Evolutionary conservation across 2,329 filamentous ascomycete genomes (phyloP), one percentile per base, ranked within the genome.

Genomic region (Trichoderma koningiopsis): DNA sequence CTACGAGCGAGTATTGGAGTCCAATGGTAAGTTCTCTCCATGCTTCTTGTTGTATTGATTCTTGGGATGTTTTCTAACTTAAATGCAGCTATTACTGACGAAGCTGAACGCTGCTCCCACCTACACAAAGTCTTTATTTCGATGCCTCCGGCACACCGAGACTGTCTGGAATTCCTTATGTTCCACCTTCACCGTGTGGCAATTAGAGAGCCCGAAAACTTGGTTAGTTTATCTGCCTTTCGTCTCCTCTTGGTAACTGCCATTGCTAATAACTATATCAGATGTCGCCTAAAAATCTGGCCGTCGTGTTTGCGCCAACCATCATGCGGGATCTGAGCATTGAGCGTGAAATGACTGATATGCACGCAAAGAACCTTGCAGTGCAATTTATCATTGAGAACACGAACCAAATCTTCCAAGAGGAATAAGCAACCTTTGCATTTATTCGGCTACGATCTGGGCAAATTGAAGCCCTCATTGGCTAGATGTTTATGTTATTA

Each of bases 251-350:
- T 22, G 1, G 47, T 31, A 11, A 6, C 13, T 14, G 33, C 27
- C 14, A 22, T 14, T 22, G 31, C 74, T 78, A 66, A 78, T 67
- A 16, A 4, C 3, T 3, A 2, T 16, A 47, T 2, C 70, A 92
- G 89, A 99, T 99, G 96, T 97, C 93, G 29, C 92, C 95, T 68
- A 92, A 96, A 81, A 99, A 99, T 77, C 83, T 98, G 71, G 94
- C 96, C 4, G 96, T 99, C 53, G 96, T 99, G 47, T 99, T 99
- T 78, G 96, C 96, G 10, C 96, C 96, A 8, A 99, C 96, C 0
- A 96, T 99, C 74, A 97, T 99, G 93, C 89, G 95, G 74, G 94
- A 96, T 68, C 86, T 90, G 77, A 95, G 91, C 76, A 87, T 98
- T 71, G 93, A 97, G 79, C 90, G 94, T 71, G 96, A 99, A 80